Base-by-base conservation (phyloP, 73 alveolate genomes). In the Effrenium voratum region DNA sequence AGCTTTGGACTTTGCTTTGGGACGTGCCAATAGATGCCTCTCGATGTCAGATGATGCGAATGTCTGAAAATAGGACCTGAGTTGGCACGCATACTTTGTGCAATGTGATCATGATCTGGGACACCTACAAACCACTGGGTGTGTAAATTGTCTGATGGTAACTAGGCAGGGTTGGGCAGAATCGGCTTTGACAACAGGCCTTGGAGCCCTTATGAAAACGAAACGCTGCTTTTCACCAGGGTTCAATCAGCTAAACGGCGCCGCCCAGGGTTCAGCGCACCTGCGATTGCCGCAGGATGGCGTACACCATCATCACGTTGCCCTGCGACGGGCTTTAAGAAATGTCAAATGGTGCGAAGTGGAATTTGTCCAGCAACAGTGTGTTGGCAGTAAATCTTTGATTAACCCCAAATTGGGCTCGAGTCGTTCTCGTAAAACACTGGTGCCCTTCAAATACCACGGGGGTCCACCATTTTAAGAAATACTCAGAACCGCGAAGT, bases 251-350 rank as follows among this genome's bases (percentile, higher is more conserved):
- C 8, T 19, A 12, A 8, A 52, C 63, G 26, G 8, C 8, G 63
- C 19, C 26, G 63, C 19, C 26, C 26, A 12, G 63, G 63, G 19
- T 52, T 19, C 63, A 12, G 63, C 77, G 41, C 16, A 81, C 98
- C 98, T 92, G 92, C 6, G 70, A 49, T 50, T 92, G 98, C 49
- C 98, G 90, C 26, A 92, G 38, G 66, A 92, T 73, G 40, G 98
- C 90, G 49, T 92, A 92, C 80, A 92, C 98, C 98, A 92, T 72
- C 98, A 92, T 92, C 68, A 75, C 63, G 70, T 92, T 92, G 47
- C 98, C 98, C 98, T 92, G 38, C 59, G 84, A 22, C 16, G n/a
- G 16, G 72, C 28, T 22, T 22, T 22, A 1, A 30, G 28, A 57
- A 57, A 57, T 57, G 28, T 57, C 16, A 22, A 57, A 22, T 55